Base-by-base conservation (phyloP, 306 rosid species). In the Canavalia gladiata region DNA sequence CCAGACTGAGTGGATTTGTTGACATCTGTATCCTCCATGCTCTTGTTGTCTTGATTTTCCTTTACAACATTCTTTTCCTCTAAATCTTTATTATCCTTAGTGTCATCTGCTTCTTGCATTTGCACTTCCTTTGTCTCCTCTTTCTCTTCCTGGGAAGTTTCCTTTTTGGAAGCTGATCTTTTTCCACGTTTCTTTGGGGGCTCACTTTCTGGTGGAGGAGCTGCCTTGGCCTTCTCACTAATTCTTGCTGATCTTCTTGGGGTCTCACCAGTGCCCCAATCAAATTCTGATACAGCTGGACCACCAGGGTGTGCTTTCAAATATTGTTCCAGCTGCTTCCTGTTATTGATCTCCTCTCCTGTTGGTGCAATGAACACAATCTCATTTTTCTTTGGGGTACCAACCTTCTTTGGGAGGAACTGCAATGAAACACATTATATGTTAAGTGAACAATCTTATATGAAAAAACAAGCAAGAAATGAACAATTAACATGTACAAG, bases 181-280 rank as follows among this genome's bases (percentile, higher is more conserved):
- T 79, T 91, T 84, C 85, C 77, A 35, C 94, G 91, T 84, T 89
- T 95, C 94, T 87, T 95, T 10, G 87, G 90, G 64, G 97, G 84
- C 70, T 85, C 92, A 46, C 68, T 82, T 74, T 88, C 92, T 51
- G 80, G 69, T 3, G 89, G 84, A 57, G 92, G 84, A 78, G 85
- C 49, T 72, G 55, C 90, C 84, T 90, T 95, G 69, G 84, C 86
- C 92, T 92, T 95, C 90, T 90, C 93, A 49, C 89, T 91, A 73
- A 95, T 92, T 81, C 99, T 92, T 4, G 99, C 84, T 13, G 99
- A 95, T 81, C 99, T 90, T 84, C 99, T 89, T 7, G 97, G 99
- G 63, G 97, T 90, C 92, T 92, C 99, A 54, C 99, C 99, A 31
- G 95, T 90, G 25, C 99, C 95, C 99, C 99, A 95, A 74, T 95